Conservation (phyloP, 2,329 filamentous ascomycete species). For the Dactylellina sp. region DNA sequence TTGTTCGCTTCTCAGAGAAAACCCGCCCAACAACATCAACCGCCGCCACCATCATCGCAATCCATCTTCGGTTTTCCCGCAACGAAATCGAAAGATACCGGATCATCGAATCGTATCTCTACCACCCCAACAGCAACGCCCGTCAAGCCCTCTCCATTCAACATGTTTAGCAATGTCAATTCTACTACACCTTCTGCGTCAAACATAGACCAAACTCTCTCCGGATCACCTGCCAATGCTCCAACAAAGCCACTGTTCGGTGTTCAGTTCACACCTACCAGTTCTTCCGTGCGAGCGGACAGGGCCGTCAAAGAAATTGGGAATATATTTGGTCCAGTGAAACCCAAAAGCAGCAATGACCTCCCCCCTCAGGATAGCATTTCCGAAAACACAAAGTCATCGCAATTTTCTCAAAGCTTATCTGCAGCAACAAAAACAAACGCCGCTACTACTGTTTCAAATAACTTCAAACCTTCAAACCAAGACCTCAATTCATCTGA, state of each 20-base stretch:
- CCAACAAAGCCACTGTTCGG: constrained; percentile 30
- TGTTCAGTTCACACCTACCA: background rate
- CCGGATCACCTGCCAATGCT: background rate
- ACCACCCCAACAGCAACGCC: constrained; percentile 41
- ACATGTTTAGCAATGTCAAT: constrained; percentile 19
- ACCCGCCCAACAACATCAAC: no score
- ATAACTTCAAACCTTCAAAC: background rate
- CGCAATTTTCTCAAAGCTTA: no score
- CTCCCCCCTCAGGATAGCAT: background rate
- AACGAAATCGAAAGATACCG: constrained; percentile 9
- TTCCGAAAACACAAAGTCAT: background rate
- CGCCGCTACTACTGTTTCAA: background rate
- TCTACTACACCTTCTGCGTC: background rate
- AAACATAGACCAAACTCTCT: background rate
- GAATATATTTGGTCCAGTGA: background rate
- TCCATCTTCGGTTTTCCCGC: constrained; percentile 32
- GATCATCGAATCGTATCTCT: background rate
- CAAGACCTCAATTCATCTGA: background rate
- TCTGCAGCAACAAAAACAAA: background rate
- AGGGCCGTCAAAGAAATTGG: constrained; percentile 1
- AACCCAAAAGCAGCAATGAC: background rate
- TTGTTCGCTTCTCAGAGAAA: no score
- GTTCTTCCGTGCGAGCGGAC: background rate
- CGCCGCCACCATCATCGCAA: background rate
- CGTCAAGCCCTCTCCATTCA: constrained; percentile 24